Conservation (phyloP, 306 rosid genomes). For the Begonia fuchsioides region DNA sequence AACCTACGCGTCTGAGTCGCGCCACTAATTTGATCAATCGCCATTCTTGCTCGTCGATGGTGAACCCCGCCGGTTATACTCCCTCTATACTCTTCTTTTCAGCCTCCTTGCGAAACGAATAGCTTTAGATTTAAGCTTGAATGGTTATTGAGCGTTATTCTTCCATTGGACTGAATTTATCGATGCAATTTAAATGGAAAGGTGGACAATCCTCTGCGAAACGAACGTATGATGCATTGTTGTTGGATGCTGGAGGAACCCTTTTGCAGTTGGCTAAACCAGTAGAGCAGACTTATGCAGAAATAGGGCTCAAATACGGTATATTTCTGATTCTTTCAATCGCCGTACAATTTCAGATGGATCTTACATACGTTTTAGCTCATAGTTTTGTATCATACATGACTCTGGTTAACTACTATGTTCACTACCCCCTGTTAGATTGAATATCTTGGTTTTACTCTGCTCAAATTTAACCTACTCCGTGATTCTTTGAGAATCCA, state of each 20-base stretch:
- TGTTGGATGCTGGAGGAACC: conserved; percentile 95
- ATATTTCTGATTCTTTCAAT: not conserved
- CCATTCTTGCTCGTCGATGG: conserved; percentile 19
- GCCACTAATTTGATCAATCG: conserved; percentile 6
- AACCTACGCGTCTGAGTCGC: conserved; percentile 8
- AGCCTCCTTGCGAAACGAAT: not conserved
- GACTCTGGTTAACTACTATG: too few relatives aligned
- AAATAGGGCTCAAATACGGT: conserved; percentile 71
- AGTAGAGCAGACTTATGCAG: conserved; percentile 56
- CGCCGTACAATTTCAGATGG: not conserved
- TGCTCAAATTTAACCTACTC: too few relatives aligned
- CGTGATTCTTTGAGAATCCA: too few relatives aligned
- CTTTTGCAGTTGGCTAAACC: conserved; percentile 74
- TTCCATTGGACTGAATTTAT: not conserved
- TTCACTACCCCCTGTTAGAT: too few relatives aligned
- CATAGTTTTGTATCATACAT: too few relatives aligned
- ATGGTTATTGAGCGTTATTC: too few relatives aligned
- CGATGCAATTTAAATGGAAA: conserved; percentile 1
- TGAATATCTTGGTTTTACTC: too few relatives aligned
- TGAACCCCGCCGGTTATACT: conserved; percentile 21
- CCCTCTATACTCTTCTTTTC: not conserved
- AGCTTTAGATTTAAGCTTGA: too few relatives aligned
- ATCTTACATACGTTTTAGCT: not conserved
- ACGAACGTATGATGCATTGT: conserved; percentile 53
- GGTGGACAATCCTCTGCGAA: conserved; percentile 14